Conservation (phyloP, 345 rosid genomes). For the Gossypium anomalum region DNA sequence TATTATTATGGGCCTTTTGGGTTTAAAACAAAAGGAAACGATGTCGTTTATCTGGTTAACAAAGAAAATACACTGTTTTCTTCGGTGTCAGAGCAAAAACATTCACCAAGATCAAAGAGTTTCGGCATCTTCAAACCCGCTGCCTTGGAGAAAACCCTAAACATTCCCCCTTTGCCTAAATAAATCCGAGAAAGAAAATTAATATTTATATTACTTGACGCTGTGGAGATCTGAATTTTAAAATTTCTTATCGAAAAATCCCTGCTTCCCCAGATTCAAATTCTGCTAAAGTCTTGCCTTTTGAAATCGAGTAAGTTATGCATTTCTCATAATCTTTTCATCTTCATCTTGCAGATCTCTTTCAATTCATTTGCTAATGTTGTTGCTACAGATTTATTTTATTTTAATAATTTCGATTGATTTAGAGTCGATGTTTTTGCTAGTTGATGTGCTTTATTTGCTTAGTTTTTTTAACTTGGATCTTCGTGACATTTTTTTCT, state of each 20-base stretch:
- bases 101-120: not conserved
- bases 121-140: conserved; percentile 17
- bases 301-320: not conserved
- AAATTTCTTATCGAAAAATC: too few relatives aligned
- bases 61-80: not conserved
- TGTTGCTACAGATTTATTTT: not conserved
- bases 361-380: not conserved
- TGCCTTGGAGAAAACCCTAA: conserved; percentile 21
- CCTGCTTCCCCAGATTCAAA: not conserved
- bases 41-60: not conserved
- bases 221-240: not conserved
- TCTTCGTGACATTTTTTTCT: not conserved
- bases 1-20: not conserved
- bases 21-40: not conserved
- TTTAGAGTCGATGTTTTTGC: too few relatives aligned
- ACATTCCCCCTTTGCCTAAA: not conserved
- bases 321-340: not conserved
- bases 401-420: too few relatives aligned
- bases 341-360: conserved; percentile 1
- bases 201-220: not conserved
- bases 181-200: not conserved
- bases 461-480: too few relatives aligned
- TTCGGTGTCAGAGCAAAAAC: not conserved
- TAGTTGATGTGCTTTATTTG: too few relatives aligned
- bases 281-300: not conserved